A percentile compares a stretch with the other conserved stretches of the same genome.
Evolutionary conservation across 139 green algal genomes (phyloP).

Genomic region (Picochlorum sp.): DNA sequence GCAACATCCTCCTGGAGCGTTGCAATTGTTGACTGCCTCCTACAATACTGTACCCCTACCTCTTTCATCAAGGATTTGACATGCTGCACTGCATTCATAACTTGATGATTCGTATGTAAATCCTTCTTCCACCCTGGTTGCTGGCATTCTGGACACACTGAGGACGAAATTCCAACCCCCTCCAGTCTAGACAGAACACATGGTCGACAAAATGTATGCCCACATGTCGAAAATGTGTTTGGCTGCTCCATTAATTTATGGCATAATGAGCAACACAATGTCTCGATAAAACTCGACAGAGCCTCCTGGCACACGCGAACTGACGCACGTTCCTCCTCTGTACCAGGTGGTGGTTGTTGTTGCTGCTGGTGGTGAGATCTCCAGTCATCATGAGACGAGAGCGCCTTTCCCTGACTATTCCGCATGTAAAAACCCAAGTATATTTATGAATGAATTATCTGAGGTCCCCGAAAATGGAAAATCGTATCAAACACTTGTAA

Average conservation of each 20-base stretch:
- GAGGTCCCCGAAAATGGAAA: too few relatives aligned
- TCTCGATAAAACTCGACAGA: neutral
- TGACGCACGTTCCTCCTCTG: too few relatives aligned
- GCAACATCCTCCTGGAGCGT: constrained; percentile 16
- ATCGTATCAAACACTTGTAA: too few relatives aligned
- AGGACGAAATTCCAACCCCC: constrained; percentile 48
- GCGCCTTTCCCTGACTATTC: too few relatives aligned
- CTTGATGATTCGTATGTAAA: constrained; percentile 29
- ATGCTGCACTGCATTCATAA: constrained; percentile 12
- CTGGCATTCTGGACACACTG: constrained; percentile 43
- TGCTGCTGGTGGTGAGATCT: too few relatives aligned
- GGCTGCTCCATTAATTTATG: constrained; percentile 24
- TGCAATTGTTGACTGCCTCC: neutral
- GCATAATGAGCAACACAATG: constrained; percentile 19
- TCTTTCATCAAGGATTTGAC: neutral
- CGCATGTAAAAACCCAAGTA: too few relatives aligned
- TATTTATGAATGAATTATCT: too few relatives aligned
- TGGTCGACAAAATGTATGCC: constrained; percentile 40
- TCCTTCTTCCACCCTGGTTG: constrained; percentile 56
- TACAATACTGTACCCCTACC: neutral
- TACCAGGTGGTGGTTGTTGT: too few relatives aligned
- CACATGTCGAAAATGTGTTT: constrained; percentile 37
- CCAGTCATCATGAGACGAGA: too few relatives aligned
- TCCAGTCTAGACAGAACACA: constrained; percentile 50
- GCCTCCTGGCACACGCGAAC: too few relatives aligned